Evolutionary conservation across 2,329 filamentous ascomycete genomes (phyloP).

Genomic region (Sclerotinia minor): DNA sequence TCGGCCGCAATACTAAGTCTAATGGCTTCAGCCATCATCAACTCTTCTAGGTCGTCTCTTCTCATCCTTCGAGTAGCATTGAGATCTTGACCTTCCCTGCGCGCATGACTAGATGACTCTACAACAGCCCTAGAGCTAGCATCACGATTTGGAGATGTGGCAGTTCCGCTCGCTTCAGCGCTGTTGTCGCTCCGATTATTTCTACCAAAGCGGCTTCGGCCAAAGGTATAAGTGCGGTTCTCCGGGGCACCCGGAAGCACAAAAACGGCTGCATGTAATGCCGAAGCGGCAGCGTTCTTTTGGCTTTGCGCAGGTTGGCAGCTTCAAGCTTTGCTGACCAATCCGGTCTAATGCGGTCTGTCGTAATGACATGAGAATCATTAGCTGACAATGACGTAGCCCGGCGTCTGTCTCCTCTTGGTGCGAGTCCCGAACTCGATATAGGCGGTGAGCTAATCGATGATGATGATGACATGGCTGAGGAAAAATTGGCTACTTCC

Average conservation of each 20-base stretch:
- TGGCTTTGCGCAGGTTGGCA: slow-evolving; percentile 79
- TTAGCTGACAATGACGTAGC: slow-evolving; percentile 76
- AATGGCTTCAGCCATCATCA: slow-evolving; percentile 99
- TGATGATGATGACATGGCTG: slow-evolving; percentile 84
- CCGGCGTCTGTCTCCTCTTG: slow-evolving; percentile 50
- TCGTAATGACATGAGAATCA: slow-evolving; percentile 84
- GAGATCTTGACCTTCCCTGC: slow-evolving; percentile 42
- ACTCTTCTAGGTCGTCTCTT: slow-evolving; percentile 88
- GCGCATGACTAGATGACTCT: slow-evolving; percentile 36
- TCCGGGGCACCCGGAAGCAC: slow-evolving; percentile 60
- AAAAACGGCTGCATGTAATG: slow-evolving; percentile 45
- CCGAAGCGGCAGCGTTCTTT: slow-evolving; percentile 91
- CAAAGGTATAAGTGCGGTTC: slow-evolving; percentile 39
- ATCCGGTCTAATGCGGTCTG: slow-evolving; percentile 87
- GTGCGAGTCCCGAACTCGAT: slow-evolving; percentile 30
- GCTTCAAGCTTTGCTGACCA: slow-evolving; percentile 88
- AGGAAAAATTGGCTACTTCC: slow-evolving; percentile 54
- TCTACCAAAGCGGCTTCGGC: slow-evolving; percentile 38
- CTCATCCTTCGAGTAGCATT: slow-evolving; percentile 50
- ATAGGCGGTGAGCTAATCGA: slow-evolving; percentile 65
- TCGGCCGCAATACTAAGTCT: slow-evolving; percentile 86
- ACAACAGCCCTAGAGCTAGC: slow-evolving; percentile 33
- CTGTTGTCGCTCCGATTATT: slow-evolving; percentile 37
- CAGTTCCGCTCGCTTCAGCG: slow-evolving; percentile 40
- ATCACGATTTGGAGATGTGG: slow-evolving; percentile 36